Evolutionary conservation across 306 rosid species (phyloP), one percentile per base, ranked within the genome.

Genomic region (Oxytropis ochrocephala): DNA sequence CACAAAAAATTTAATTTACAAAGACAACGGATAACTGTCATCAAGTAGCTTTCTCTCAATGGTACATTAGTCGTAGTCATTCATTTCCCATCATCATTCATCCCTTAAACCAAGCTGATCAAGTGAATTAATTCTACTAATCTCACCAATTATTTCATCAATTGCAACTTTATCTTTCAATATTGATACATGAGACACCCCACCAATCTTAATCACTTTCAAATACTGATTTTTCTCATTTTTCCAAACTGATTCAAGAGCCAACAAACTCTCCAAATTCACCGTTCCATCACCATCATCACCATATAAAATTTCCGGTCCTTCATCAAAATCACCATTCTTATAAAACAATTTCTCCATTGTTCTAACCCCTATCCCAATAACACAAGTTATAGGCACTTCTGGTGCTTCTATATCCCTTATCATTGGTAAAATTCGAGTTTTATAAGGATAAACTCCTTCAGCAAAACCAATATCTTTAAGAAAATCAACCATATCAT

Each of bases 241-340:
- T 13, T 63, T 73, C 99, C 96, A 90, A 0, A 85, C 64, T 0
- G 80, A 51, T 33, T 87, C 82, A 53, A 85, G 88, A 14, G 86
- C 99, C 70, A 85, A 35, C 82, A 88, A 75, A 85, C 95, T 94
- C 68, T 38, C 78, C 95, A 79, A 67, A 67, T 89, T 94, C 82
- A 91, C 96, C 9, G 96, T 91, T 66, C 97, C 96, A 69, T 91
- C 99, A 41, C 99, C 99, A 60, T 94, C 92, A 52, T 94, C 92
- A 52, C 95, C 96, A 43, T 83, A 84, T 0, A 42, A 58, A 35
- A 84, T 49, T 67, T 91, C 83, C 0, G 99, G 97, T 0, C 33
- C 80, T 53, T 87, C 84, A 49, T 91, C 97, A 30, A 91, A 94
- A 60, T 89, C 85, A 12, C 77, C 72, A 2, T 44, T 47, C 53